Evolutionary conservation across 2,329 filamentous ascomycete genomes (phyloP), one percentile per base, ranked within the genome.

Genomic region (Talaromyces rugulosus): DNA sequence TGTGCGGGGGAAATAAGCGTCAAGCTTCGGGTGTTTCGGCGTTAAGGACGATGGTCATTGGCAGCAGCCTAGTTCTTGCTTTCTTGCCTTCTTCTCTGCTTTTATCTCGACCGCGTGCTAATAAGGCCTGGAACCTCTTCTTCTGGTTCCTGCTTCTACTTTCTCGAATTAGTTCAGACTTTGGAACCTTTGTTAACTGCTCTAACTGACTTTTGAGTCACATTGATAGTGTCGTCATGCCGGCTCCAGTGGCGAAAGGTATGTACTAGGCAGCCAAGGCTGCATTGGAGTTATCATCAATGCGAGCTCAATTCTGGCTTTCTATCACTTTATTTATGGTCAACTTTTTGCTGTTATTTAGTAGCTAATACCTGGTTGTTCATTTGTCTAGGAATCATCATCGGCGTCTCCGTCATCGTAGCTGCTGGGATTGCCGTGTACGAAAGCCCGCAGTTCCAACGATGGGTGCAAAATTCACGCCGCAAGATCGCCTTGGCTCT

Each of bases 341-440:
- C 27, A 2, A 27, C 1, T 23, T 18, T 47, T 18, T 27, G 11
- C 3, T 3, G 4, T 47, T 4, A 5, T 47, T 14, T 27, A 8
- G n/a, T 27, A 8, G n/a, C 11, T 34, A 9, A 23, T 47, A 12
- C 44, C 23, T 47, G 42, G 59, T 69, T 69, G 56, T 70, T 61
- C 60, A 63, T 42, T 23, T 59, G 36, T n/a, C 52, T 65, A 88
- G 86, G 85, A 70, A 80, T 87, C 66, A 84, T 89, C 65, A 82
- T 88, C 66, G 84, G 84, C 55, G 81, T 86, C 65, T 83, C 83
- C 51, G 80, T 88, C 47, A 77, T 88, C 61, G 81, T 87, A 58
- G 86, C 86, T 63, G 85, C 86, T 18, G 83, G 85, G 12, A 81
- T 87, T 57, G 86, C 86, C 58, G 81, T 87, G 53, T 87, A 87